Conservation (phyloP, 1,284 basidiomycete genomes). For the Papiliotrema terrestris region DNA sequence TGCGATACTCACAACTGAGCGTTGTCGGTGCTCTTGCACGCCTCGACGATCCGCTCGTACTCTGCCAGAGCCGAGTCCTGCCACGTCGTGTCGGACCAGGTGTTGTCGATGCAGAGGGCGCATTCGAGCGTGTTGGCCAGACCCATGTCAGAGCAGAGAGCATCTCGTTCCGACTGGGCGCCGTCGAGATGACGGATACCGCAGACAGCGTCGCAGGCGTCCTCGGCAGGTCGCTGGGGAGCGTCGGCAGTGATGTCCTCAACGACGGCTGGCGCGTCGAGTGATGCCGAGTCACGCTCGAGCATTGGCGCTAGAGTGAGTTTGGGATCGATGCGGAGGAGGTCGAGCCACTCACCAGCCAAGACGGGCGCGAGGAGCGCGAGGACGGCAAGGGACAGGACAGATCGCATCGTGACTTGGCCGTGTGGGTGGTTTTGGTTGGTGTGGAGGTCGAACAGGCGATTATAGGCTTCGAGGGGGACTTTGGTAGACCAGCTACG, state of each 20-base stretch:
- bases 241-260: background rate
- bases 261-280: background rate
- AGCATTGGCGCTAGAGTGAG: background rate
- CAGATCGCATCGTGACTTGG: background rate
- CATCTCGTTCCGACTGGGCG: background rate
- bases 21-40: background rate
- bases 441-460: background rate
- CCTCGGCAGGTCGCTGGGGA: background rate
- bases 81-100: conserved; percentile 3
- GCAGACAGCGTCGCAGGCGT: conserved; percentile 1
- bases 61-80: conserved; percentile 7
- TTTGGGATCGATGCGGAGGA: background rate
- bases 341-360: background rate
- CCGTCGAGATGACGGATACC: background rate
- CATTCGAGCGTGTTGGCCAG: conserved; percentile 1
- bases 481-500: background rate
- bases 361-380: background rate
- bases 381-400: background rate
- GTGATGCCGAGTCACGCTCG: background rate
- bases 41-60: conserved; percentile 8
- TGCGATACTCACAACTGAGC: background rate
- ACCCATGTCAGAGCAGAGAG: background rate
- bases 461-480: background rate
- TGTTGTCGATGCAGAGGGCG: conserved; percentile 7
- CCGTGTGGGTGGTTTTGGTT: background rate